Evolutionary conservation across 2,329 filamentous ascomycete genomes (phyloP).

Genomic region (Dothistroma septosporum): DNA sequence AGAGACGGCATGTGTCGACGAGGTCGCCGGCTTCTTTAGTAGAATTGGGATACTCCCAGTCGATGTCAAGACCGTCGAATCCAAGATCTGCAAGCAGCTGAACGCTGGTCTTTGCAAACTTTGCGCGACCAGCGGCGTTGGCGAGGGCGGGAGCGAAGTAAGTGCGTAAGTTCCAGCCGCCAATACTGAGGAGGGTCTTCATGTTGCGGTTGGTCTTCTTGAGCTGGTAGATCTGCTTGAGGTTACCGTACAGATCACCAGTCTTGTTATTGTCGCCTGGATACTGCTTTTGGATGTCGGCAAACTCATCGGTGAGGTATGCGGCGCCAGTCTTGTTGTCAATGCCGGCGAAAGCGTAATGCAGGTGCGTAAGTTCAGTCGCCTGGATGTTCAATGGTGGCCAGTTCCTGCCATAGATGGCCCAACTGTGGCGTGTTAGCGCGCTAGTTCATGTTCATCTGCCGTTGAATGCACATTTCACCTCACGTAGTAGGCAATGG

Average conservation of each 20-base stretch:
- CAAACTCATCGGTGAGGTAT: slow-evolving; percentile 61
- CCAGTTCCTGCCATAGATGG: slow-evolving; percentile 69
- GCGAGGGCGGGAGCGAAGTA: slow-evolving; percentile 70
- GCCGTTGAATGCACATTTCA: slow-evolving; percentile 40
- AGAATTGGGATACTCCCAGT: slow-evolving; percentile 46
- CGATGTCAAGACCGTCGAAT: slow-evolving; percentile 37
- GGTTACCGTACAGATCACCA: slow-evolving; percentile 57
- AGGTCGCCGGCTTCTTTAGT: slow-evolving; percentile 38
- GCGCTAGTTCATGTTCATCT: not conserved
- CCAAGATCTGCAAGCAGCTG: slow-evolving; percentile 64
- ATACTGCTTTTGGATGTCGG: slow-evolving; percentile 66
- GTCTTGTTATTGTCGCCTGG: slow-evolving; percentile 55
- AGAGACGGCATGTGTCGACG: slow-evolving; percentile 30
- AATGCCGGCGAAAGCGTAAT: slow-evolving; percentile 88
- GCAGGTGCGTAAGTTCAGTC: slow-evolving; percentile 76
- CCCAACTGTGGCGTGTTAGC: slow-evolving; percentile 23
- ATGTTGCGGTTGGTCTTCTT: slow-evolving; percentile 72
- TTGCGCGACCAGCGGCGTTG: slow-evolving; percentile 56
- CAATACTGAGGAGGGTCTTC: slow-evolving; percentile 75
- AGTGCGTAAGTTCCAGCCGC: slow-evolving; percentile 73
- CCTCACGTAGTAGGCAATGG: slow-evolving; percentile 71
- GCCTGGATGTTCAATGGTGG: slow-evolving; percentile 74
- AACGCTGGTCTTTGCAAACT: slow-evolving; percentile 67
- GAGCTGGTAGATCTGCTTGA: slow-evolving; percentile 69
- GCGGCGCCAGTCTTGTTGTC: slow-evolving; percentile 74